Conservation (phyloP, 805 yeast genomes). For the Yamadazyma phyllophila region DNA sequence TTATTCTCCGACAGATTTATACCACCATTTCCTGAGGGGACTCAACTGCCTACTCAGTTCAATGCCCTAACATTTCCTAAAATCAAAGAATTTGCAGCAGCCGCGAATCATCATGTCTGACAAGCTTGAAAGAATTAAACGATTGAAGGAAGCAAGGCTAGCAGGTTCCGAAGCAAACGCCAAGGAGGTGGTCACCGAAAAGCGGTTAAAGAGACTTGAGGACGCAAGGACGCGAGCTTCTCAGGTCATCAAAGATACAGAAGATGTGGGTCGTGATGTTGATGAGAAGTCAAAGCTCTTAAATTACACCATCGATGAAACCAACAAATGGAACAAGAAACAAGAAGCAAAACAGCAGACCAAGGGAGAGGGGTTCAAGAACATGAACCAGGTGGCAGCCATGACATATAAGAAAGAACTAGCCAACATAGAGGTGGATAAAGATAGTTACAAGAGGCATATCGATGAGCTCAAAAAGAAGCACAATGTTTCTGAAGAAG, state of each 20-base stretch:
- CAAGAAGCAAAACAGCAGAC: constrained; percentile 25
- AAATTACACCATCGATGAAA: constrained; percentile 54
- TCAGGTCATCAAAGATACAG: background rate
- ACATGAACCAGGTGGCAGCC: constrained; percentile 57
- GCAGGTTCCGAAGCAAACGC: constrained; percentile 3
- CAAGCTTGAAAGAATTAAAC: constrained; percentile 3
- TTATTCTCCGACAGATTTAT: too few relatives aligned
- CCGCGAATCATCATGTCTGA: constrained; percentile 5
- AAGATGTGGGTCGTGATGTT: background rate
- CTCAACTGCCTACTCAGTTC: too few relatives aligned
- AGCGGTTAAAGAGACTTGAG: constrained; percentile 5
- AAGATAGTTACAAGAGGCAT: constrained; percentile 38
- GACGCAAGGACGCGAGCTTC: background rate
- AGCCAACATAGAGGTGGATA: constrained; percentile 30
- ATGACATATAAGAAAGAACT: constrained; percentile 57
- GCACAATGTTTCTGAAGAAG: background rate
- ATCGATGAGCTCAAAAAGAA: background rate
- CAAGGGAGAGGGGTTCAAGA: constrained; percentile 38
- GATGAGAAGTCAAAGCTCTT: constrained; percentile 9
- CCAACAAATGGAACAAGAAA: constrained; percentile 58
- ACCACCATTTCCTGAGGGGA: too few relatives aligned
- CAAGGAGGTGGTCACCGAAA: constrained; percentile 4
- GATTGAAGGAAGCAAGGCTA: constrained; percentile 6
- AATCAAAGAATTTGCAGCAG: background rate
- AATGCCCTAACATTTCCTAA: too few relatives aligned